Conservation (phyloP, 148 eudicot genomes). For the Rhododendron simsii region DNA sequence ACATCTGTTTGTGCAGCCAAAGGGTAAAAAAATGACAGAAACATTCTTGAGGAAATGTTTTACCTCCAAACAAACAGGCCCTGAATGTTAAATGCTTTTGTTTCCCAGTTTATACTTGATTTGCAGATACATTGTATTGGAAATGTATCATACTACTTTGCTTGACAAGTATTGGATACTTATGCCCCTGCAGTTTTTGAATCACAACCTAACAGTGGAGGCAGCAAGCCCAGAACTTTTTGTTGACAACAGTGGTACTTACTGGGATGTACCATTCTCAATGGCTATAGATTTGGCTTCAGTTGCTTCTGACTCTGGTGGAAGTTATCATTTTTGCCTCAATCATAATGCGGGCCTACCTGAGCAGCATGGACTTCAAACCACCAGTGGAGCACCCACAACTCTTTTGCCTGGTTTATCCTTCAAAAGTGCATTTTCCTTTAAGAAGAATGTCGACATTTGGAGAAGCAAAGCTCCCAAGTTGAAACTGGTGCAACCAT, state of each 20-base stretch:
- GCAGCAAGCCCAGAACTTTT: slow-evolving; percentile 67
- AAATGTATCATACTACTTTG: background rate
- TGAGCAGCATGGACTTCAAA: slow-evolving; percentile 37
- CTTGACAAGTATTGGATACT: background rate
- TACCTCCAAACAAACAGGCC: background rate
- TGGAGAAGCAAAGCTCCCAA: slow-evolving; percentile 79
- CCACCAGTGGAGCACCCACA: slow-evolving; percentile 27
- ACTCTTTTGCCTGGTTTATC: slow-evolving; percentile 58
- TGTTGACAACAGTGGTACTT: slow-evolving; percentile 59
- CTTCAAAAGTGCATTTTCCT: slow-evolving; percentile 61
- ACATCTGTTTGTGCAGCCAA: background rate
- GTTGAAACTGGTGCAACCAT: slow-evolving; percentile 77
- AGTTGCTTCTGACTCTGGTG: slow-evolving; percentile 50
- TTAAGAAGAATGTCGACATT: slow-evolving; percentile 51
- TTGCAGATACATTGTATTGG: background rate
- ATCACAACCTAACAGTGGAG: slow-evolving; percentile 63
- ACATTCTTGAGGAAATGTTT: background rate
- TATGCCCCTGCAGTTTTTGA: slow-evolving; percentile 54
- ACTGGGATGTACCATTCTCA: slow-evolving; percentile 85
- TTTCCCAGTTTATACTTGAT: background rate
- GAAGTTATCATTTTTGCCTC: slow-evolving; percentile 66
- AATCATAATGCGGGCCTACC: slow-evolving; percentile 60
- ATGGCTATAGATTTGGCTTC: slow-evolving; percentile 72
- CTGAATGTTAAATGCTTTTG: background rate
- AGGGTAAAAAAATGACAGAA: background rate